Conservation (phyloP, 306 rosid genomes). For the Mimosa bimucronata region DNA sequence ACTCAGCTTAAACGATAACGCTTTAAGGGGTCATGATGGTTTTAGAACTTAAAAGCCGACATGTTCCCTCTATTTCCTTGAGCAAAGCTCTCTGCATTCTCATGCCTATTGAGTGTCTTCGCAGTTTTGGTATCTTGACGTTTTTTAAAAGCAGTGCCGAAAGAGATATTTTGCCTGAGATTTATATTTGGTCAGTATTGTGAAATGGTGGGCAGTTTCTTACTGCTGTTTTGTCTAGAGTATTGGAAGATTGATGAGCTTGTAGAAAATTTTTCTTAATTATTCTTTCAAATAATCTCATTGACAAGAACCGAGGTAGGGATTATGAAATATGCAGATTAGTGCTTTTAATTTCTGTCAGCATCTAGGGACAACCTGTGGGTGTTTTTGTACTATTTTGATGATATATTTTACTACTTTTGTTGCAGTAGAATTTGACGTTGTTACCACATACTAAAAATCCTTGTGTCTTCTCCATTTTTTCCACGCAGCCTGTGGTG, state of each 20-base stretch:
- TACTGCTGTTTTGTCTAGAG: not conserved
- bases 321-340: not conserved
- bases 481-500: constrained; percentile 81
- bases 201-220: not conserved
- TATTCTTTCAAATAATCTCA: not conserved
- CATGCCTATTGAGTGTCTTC: not conserved
- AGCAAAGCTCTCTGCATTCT: too few species aligned
- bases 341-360: constrained; percentile 3
- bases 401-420: constrained; percentile 27
- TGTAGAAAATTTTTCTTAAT: not conserved
- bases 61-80: too few species aligned
- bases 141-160: not conserved
- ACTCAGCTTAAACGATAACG: too few species aligned
- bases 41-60: too few species aligned
- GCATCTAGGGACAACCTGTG: constrained; percentile 19
- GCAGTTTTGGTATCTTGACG: not conserved
- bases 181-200: not conserved
- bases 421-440: constrained; percentile 22
- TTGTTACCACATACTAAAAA: not conserved
- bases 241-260: not conserved
- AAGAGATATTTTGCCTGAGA: not conserved
- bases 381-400: constrained; percentile 22
- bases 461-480: constrained; percentile 23
- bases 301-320: not conserved
- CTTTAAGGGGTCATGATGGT: too few species aligned